Conservation (phyloP, 768 basidiomycete genomes). For the Lactifluus volemus region DNA sequence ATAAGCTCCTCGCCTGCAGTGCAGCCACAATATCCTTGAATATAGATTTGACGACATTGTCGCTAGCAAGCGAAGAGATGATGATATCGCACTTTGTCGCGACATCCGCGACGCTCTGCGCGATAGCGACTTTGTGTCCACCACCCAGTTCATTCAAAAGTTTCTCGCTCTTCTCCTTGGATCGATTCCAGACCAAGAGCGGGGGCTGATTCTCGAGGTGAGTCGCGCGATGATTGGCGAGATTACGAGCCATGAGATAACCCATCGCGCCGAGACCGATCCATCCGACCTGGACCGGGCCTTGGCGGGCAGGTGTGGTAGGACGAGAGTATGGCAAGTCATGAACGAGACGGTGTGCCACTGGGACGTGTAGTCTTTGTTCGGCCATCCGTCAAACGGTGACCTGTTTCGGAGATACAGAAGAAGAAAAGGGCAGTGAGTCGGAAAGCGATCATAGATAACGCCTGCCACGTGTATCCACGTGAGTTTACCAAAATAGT, state of each 20-base stretch:
- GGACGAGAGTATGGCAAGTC: slow-evolving; percentile 52
- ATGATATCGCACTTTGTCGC: slow-evolving; percentile 50
- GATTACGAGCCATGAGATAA: slow-evolving; percentile 67
- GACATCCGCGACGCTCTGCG: slow-evolving; percentile 29
- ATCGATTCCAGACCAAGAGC: slow-evolving; percentile 72
- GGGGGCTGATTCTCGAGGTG: slow-evolving; percentile 36
- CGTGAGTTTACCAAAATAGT: too few relatives aligned
- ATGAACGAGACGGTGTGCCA: slow-evolving; percentile 1
- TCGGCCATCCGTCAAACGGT: slow-evolving; percentile 4
- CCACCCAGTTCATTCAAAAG: slow-evolving; percentile 49
- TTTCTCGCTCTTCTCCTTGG: slow-evolving; percentile 47
- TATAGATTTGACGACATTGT: slow-evolving; percentile 56
- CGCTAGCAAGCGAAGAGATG: slow-evolving; percentile 64
- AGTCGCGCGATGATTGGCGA: slow-evolving; percentile 45
- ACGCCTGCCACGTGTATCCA: too few relatives aligned
- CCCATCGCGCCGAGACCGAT: slow-evolving; percentile 61
- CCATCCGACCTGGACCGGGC: slow-evolving; percentile 37
- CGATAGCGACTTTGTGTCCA: slow-evolving; percentile 39
- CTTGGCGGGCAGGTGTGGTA: slow-evolving; percentile 34
- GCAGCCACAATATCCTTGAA: slow-evolving; percentile 53
- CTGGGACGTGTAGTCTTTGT: neutral
- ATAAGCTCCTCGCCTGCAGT: slow-evolving; percentile 38
- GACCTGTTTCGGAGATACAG: too few relatives aligned
- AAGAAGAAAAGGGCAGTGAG: too few relatives aligned
- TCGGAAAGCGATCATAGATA: too few relatives aligned